Base-by-base conservation (phyloP, 208 protist genomes). In the Polymyxa betae region DNA sequence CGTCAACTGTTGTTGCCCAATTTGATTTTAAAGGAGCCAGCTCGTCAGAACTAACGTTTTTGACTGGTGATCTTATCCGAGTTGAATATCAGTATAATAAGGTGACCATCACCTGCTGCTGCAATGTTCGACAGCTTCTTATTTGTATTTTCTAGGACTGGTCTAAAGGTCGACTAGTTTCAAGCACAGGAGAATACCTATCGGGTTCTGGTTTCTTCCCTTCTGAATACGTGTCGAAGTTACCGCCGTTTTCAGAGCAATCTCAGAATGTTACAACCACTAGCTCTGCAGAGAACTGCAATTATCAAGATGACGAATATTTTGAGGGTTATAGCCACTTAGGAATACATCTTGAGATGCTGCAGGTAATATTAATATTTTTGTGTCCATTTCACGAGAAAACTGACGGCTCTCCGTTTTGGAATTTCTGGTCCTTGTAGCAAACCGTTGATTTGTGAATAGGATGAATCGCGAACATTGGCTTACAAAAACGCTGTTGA, bases 401-500 rank as follows among this genome's bases (percentile, higher is more conserved):
- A 29, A 32, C 54, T 66, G 54, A 66, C 54, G 29, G 54, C 54
- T 32, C 29, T 66, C 20, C 54, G 16, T 66, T n/a, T n/a, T n/a
- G n/a, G n/a, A n/a, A n/a, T n/a, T n/a, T n/a, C n/a, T n/a, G n/a
- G n/a, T n/a, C n/a, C n/a, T n/a, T n/a, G n/a, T n/a, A n/a, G n/a
- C n/a, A n/a, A n/a, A n/a, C n/a, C n/a, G n/a, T n/a, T n/a, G n/a
- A n/a, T n/a, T n/a, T n/a, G 49, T 5, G 12, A 60, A 20, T n/a
- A 82, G 72, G 98, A 99, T 93, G 92, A 95, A 88, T 96, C 98
- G 68, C 95, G 98, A 91, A 99, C 98, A 38, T 93, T 95, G 41
- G 95, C 95, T 77, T 99, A 99, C 94, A 94, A 96, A 88, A 95
- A 97, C 77, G 97, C 98, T 5, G 99, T 99, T 92, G 93, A 97